Base-by-base conservation (phyloP, 164 flowering plant genomes). In the Vitis cinerea region DNA sequence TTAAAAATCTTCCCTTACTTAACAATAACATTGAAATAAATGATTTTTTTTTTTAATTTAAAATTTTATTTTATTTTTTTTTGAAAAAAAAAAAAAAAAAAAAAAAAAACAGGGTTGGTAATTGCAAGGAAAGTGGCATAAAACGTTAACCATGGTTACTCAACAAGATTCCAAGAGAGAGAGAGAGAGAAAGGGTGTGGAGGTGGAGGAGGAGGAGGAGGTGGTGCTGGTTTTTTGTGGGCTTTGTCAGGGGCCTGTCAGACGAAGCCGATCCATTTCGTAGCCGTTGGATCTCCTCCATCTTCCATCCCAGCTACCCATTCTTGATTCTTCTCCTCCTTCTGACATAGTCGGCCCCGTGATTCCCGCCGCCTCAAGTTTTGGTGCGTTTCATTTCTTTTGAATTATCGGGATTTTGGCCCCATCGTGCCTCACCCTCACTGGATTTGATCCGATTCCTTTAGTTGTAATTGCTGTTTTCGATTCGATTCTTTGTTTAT, bases 121-220 rank as follows among this genome's bases (percentile, higher is more conserved):
- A 37, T 37, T 37, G 44, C 44, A 37, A 37, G 44, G 44, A 37
- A 37, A 37, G 44, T 37, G 44, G 44, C 44, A 37, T 37, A 6
- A 37, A 37, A 37, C 44, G 44, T 37, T 37, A 37, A 37, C 44
- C 44, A 37, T 37, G 44, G 44, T 37, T 37, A 37, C 44, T 37
- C 44, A 37, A 37, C 44, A 37, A 37, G 44, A 37, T 37, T 37
- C 44, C 44, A 37, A 37, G 19, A 61, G 50, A 61, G 64, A 44
- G 64, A 44, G 64, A 37, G 64, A 61, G 64, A 61, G 64, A 61
- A 16, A 61, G 64, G 44, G 64, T 31, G 8, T 10, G 48, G 44
- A 37, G 15, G 10, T 14, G 17, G 53, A 48, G 52, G 16, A n/a
- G 15, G 68, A 51, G 59, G 15, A 58, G 27, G 57, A 49, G 30